Conservation (phyloP, 2,329 filamentous ascomycete genomes). For the Emericellopsis cladophorae region DNA sequence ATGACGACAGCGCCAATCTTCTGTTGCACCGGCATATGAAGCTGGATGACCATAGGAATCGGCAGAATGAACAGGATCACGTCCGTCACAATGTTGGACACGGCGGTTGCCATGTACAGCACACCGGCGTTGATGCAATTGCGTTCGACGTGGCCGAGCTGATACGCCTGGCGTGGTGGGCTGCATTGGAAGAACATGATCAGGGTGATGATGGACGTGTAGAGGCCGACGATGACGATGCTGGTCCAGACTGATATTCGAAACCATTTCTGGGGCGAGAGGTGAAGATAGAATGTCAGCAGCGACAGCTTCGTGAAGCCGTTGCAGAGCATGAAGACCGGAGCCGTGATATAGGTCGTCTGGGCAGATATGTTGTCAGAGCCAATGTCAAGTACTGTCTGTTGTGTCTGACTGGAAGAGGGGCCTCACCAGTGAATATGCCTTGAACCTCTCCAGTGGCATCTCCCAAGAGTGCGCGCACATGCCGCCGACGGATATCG, state of each 20-base stretch:
- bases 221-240: conserved; percentile 15
- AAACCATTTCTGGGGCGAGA: conserved; percentile 20
- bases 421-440: conserved; percentile 7
- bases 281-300: conserved; percentile 20
- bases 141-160: conserved; percentile 7
- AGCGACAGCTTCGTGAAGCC: conserved; percentile 23
- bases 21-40: conserved; percentile 29
- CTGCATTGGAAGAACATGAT: conserved; percentile 11
- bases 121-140: conserved; percentile 29
- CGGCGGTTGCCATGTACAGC: conserved; percentile 34
- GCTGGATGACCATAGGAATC: conserved; percentile 26
- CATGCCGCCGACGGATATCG: conserved; percentile 7
- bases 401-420: no score
- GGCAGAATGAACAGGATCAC: conserved; percentile 31
- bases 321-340: conserved; percentile 19
- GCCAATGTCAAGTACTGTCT: not conserved
- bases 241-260: conserved; percentile 13
- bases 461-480: conserved; percentile 11
- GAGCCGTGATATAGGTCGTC: conserved; percentile 10
- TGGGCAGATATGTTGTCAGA: not conserved
- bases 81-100: conserved; percentile 32
- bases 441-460: conserved; percentile 8
- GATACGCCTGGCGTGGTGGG: conserved; percentile 10
- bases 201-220: conserved; percentile 13
- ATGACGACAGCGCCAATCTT: conserved; percentile 28